Evolutionary conservation across 805 yeast species (phyloP).

Genomic region (Wickerhamiella spandovensis): DNA sequence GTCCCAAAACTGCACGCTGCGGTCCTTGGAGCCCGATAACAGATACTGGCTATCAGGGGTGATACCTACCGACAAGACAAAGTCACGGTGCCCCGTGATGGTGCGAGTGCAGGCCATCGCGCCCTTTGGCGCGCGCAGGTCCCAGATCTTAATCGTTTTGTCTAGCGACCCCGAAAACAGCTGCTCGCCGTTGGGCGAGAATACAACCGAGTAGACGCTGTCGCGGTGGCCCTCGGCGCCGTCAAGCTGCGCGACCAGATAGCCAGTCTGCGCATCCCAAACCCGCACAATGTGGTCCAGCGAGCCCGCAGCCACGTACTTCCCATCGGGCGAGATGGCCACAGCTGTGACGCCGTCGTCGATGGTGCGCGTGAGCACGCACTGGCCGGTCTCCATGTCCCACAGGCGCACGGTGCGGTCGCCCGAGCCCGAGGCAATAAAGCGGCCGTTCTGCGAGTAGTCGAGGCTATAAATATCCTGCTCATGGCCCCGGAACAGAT

Average conservation of each 20-base stretch:
- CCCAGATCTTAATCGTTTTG: conserved; percentile 93
- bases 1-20: conserved; percentile 97
- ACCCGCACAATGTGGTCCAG: conserved; percentile 90
- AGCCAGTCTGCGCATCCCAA: conserved; percentile 91
- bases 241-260: conserved; percentile 81
- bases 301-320: conserved; percentile 89
- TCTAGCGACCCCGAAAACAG: conserved; percentile 92
- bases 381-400: conserved; percentile 85
- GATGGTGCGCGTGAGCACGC: conserved; percentile 74
- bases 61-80: conserved; percentile 84
- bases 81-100: conserved; percentile 91
- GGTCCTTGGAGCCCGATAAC: conserved; percentile 88
- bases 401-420: conserved; percentile 93
- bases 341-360: conserved; percentile 98
- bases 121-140: conserved; percentile 44
- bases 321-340: conserved; percentile 91
- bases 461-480: conserved; percentile 95
- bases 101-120: conserved; percentile 63
- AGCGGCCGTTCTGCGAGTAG: conserved; percentile 87
- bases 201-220: conserved; percentile 88
- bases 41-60: conserved; percentile 88
- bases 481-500: conserved; percentile 77
- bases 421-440: conserved; percentile 90
- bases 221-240: conserved; percentile 94
- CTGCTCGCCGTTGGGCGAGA: conserved; percentile 81